Percentiles rank a stretch among this genome's conserved stretches.
These are phyloP conservation scores for Penicillium antarcticum DNA, from an alignment of 495 filamentous ascomycete species.

Conservation along the genomic window DNA sequence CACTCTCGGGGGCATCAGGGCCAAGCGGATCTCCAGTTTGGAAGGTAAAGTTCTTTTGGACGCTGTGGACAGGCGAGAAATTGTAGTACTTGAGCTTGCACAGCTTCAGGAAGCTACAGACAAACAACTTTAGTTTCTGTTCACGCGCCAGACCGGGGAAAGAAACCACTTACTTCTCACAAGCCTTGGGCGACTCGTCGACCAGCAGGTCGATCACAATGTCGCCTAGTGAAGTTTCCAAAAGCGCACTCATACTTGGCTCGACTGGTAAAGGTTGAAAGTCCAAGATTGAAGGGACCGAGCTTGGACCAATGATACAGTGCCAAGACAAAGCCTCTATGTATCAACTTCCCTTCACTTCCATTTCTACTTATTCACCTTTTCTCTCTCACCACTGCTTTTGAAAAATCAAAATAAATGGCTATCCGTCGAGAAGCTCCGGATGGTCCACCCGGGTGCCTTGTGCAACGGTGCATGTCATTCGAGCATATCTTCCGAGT, in stretches of 20 bases:
- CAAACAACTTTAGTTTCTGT: conserved; percentile 49
- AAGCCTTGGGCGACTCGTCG: conserved; percentile 81
- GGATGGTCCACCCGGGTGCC: conserved; percentile 32
- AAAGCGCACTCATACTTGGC: conserved; percentile 68
- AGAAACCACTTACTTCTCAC: conserved; percentile 72
- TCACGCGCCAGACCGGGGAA: conserved; percentile 24
- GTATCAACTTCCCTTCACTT: neutral
- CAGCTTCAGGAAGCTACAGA: conserved; percentile 86
- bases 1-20: conserved; percentile 73
- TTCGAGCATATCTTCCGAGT: conserved; percentile 38
- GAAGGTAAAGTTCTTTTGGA: conserved; percentile 90
- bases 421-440: conserved; percentile 1
- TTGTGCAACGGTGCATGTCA: conserved; percentile 34
- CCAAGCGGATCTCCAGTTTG: conserved; percentile 93
- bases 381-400: too few species aligned
- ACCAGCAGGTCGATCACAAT: conserved; percentile 89
- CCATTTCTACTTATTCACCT: neutral
- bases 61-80: conserved; percentile 81
- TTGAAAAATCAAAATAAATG: too few species aligned
- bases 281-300: conserved; percentile 5
- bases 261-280: conserved; percentile 7
- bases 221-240: conserved; percentile 90
- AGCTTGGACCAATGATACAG: conserved; percentile 20
- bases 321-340: neutral
- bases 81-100: conserved; percentile 99